Evolutionary conservation across 2,329 filamentous ascomycete genomes (phyloP).

Genomic region (Fusarium siculi): DNA sequence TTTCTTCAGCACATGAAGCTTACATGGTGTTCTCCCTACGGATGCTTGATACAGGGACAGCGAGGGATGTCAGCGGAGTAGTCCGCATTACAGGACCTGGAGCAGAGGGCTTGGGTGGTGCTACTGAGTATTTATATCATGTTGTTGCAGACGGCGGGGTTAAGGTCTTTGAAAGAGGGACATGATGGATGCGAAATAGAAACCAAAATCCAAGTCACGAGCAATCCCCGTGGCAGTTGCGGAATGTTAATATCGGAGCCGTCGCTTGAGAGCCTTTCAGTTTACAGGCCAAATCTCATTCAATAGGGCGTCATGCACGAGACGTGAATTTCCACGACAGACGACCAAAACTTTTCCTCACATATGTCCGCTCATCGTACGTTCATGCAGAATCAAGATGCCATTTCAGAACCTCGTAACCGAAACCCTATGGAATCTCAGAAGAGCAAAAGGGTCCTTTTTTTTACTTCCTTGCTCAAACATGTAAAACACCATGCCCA

Average conservation of each 20-base stretch:
- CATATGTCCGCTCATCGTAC: neutral
- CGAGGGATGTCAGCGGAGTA: constrained; percentile 90
- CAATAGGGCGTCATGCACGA: neutral
- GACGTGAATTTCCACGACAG: constrained; percentile 4
- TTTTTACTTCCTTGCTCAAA: constrained; percentile 47
- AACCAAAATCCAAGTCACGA: neutral
- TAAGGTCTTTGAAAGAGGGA: constrained; percentile 84
- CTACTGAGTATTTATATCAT: constrained; percentile 83
- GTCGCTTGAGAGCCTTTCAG: neutral
- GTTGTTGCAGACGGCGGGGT: constrained; percentile 82
- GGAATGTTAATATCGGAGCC: neutral
- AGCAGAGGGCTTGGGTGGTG: constrained; percentile 52
- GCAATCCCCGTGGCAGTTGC: neutral
- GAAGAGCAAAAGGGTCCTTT: constrained; percentile 43
- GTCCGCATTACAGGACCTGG: constrained; percentile 72
- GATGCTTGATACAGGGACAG: constrained; percentile 86
- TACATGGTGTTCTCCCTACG: constrained; percentile 77
- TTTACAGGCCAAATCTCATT: neutral
- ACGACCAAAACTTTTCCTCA: neutral
- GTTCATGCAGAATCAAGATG: constrained; percentile 50
- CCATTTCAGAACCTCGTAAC: constrained; percentile 49
- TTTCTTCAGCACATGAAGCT: constrained; percentile 80
- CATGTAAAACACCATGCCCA: constrained; percentile 52
- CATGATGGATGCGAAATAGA: constrained; percentile 32
- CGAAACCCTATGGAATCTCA: constrained; percentile 48